Percentiles rank a stretch among this genome's conserved stretches.
phyloP scores from a whole-genome alignment of 352 stramenopile genomes.

The Globisporangium yorkense region DNA sequence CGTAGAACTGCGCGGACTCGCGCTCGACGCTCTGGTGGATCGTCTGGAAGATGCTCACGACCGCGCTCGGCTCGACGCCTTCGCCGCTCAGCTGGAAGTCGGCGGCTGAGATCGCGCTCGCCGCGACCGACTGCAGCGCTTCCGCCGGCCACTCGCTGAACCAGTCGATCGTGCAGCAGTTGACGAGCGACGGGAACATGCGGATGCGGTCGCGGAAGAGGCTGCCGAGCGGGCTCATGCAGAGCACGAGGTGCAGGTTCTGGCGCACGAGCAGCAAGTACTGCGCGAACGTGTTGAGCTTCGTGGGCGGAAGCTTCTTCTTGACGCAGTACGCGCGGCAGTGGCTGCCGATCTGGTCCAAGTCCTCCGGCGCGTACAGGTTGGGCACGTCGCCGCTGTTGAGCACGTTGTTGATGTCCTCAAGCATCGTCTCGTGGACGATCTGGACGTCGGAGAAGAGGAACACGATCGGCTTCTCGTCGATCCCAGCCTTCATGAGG shows the following conservation, averaged over 20 bases:
- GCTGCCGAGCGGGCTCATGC: conserved; percentile 89
- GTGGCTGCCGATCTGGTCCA: conserved; percentile 89
- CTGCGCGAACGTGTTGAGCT: conserved; percentile 93
- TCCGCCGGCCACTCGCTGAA: conserved; percentile 86
- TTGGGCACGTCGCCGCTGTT: conserved; percentile 95
- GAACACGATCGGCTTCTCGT: conserved; percentile 92
- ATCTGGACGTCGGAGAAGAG: conserved; percentile 95
- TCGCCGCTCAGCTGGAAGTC: conserved; percentile 56
- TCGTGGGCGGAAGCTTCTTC: conserved; percentile 87
- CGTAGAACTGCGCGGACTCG: conserved; percentile 77
- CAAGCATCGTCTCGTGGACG: conserved; percentile 92
- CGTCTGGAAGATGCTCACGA: conserved; percentile 78
- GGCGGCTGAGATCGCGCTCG: conserved; percentile 43
- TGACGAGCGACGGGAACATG: conserved; percentile 88
- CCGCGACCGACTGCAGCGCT: conserved; percentile 75
- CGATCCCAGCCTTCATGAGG: conserved; percentile 88
- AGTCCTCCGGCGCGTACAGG: conserved; percentile 89
- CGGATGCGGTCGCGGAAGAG: conserved; percentile 90
- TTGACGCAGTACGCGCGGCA: conserved; percentile 90
- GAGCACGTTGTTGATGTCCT: conserved; percentile 95
- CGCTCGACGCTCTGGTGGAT: conserved; percentile 90
- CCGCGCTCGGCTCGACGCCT: conserved; percentile 29
- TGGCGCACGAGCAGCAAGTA: conserved; percentile 90
- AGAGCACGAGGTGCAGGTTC: conserved; percentile 91
- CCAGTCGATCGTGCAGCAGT: conserved; percentile 88